Base-by-base conservation (phyloP, 2,329 filamentous ascomycete genomes). In the Neonectria faginata region DNA sequence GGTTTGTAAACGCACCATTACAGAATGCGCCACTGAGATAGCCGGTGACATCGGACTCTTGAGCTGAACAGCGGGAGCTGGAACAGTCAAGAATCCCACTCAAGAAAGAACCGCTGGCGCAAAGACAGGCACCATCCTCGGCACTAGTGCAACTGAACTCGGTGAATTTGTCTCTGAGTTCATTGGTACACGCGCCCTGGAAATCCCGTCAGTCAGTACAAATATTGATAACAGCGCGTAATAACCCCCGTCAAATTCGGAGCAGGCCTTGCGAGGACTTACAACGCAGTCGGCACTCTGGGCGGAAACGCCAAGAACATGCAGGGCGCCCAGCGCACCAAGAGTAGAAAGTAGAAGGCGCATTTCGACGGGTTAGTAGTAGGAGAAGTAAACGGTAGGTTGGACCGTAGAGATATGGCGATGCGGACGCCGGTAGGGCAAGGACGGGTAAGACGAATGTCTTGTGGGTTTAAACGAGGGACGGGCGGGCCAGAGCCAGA, bases 21-120 rank as follows among this genome's bases (percentile, higher is more conserved):
- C 75, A 76, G 55, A 73, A 71, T 27, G 68, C 64, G 18, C 52
- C 54, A 12, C 60, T 56, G 10, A 78, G 57, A 25, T 57, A 66
- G 11, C 57, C 60, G 12, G 59, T 57, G 33, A 76, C 66, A 36
- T 72, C 70, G 25, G 65, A 66, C 12, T 65, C 54, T 11, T 65
- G 68, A 45, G 70, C 74, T 44, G 65, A 70, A 63, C 75, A 78
- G 10, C 57, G 50, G 12, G 73, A 71, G 48, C 69, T 72, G 36
- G 80, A 77, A 62, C 82, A 84, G 53, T 83, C 81, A 22, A 74
- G 70, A 51, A 84, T 75, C n/a, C 79, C 80, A 59, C 70, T 71
- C 29, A 71, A 51, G 57, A 81, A 81, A 20, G 71, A 71, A 1
- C 73, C 57, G 11, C 78, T 77, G 29, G 65, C 69, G 67, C 83